Conservation (phyloP, 257 asterid genomes). For the Rubia yunnanensis region DNA sequence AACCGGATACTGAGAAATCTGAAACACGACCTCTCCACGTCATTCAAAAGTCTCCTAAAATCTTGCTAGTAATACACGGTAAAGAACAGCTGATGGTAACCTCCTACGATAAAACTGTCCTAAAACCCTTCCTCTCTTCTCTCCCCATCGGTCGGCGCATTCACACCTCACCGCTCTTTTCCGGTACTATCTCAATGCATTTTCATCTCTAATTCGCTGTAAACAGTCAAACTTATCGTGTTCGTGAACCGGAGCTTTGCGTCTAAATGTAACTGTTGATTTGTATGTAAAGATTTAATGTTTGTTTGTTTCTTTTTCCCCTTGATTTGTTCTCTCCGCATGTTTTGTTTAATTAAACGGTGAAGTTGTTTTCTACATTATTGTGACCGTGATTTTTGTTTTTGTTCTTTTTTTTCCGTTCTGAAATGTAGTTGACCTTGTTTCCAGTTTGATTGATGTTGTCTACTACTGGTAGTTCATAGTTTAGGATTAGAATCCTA, state of each 20-base stretch:
- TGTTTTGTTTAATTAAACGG: neutral
- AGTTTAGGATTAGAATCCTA: neutral
- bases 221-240: neutral
- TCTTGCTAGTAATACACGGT: too few relatives aligned
- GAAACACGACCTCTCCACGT: neutral
- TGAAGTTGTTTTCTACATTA: neutral
- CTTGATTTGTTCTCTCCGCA: neutral
- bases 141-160: slow-evolving; percentile 5
- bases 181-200: neutral
- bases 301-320: neutral
- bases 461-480: neutral
- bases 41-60: neutral
- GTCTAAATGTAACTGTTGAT: neutral
- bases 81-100: too few relatives aligned
- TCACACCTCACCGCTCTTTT: neutral
- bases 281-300: neutral
- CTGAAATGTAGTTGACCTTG: neutral
- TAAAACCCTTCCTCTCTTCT: neutral
- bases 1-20: neutral
- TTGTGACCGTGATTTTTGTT: neutral
- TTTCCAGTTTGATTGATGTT: neutral
- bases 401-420: neutral
- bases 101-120: too few relatives aligned
- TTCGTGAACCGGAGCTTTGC: neutral
- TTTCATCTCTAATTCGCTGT: neutral